A percentile compares a stretch with the other conserved stretches of the same genome.
phyloP scores from a whole-genome alignment of 768 basidiomycete genomes.

The Lactifluus subvellereus region DNA sequence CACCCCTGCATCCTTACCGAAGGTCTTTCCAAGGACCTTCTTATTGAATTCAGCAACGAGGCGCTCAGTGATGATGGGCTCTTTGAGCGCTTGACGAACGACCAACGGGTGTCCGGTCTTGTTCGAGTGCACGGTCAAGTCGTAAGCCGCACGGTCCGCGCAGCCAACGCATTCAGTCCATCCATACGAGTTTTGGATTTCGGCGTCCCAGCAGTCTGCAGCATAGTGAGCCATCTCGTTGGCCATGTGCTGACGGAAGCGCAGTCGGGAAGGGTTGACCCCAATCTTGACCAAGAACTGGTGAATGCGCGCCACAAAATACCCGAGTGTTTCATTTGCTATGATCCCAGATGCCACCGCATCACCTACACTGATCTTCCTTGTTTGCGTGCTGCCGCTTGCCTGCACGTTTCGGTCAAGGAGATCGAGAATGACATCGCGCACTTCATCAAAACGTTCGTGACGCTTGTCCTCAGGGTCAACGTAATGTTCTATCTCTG shows the following conservation, averaged over 20 bases:
- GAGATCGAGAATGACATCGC: constrained; percentile 66
- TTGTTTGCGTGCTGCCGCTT: constrained; percentile 60
- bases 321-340: constrained; percentile 96
- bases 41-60: constrained; percentile 79
- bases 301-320: constrained; percentile 91
- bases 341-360: constrained; percentile 83
- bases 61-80: constrained; percentile 78
- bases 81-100: constrained; percentile 80
- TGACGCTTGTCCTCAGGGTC: constrained; percentile 92
- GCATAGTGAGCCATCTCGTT: constrained; percentile 99
- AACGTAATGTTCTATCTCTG: constrained; percentile 98
- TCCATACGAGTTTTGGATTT: constrained; percentile 84
- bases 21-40: constrained; percentile 83
- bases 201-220: constrained; percentile 98
- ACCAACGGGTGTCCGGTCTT: constrained; percentile 81
- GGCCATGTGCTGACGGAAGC: constrained; percentile 97
- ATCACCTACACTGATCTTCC: constrained; percentile 72
- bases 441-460: constrained; percentile 73
- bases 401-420: constrained; percentile 82
- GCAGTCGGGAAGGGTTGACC: constrained; percentile 71
- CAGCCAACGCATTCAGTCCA: constrained; percentile 99
- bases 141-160: constrained; percentile 96
- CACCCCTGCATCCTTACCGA: constrained; percentile 71
- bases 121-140: constrained; percentile 81
- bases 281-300: constrained; percentile 89